phyloP scores from a whole-genome alignment of 495 filamentous ascomycete species.

The Penicillium diatomitis region DNA sequence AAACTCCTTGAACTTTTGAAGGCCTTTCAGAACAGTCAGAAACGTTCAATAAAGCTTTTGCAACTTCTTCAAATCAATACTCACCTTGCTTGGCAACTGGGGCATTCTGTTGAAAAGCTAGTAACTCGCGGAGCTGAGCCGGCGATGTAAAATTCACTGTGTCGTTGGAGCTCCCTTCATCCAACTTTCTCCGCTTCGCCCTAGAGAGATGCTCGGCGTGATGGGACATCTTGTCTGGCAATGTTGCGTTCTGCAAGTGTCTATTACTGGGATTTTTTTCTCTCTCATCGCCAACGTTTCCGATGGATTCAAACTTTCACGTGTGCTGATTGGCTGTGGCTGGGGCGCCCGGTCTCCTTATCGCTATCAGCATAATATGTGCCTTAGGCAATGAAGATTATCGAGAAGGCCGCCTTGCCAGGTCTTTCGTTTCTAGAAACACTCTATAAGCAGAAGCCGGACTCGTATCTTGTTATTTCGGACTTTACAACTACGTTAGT shows the following conservation, averaged over 20 bases:
- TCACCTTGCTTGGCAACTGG: conserved; percentile 54
- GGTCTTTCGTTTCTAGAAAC: too few relatives aligned
- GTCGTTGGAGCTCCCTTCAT: conserved; percentile 26
- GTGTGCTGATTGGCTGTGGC: conserved; percentile 11
- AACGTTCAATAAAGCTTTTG: not conserved
- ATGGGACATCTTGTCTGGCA: conserved; percentile 13
- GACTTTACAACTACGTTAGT: too few relatives aligned
- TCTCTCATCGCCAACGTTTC: conserved; percentile 13
- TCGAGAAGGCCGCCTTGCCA: too few relatives aligned
- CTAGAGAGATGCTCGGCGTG: conserved; percentile 20
- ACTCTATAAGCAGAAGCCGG: too few relatives aligned
- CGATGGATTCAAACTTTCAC: conserved; percentile 20
- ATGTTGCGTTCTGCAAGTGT: conserved; percentile 5
- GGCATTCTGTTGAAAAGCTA: conserved; percentile 60
- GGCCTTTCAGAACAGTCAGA: conserved; percentile 33
- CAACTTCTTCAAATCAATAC: conserved; percentile 8
- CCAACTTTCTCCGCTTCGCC: conserved; percentile 37
- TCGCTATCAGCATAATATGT: too few relatives aligned
- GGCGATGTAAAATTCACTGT: conserved; percentile 41
- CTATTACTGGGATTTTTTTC: conserved; percentile 10
- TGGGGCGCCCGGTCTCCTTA: not conserved
- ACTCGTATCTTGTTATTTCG: too few relatives aligned
- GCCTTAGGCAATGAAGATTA: too few relatives aligned
- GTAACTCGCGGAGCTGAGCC: conserved; percentile 51
- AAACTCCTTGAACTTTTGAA: conserved; percentile 69